These are phyloP conservation scores for Hymenoscyphus linearis DNA, from an alignment of 2,329 filamentous ascomycete species.

Conservation along the genomic window DNA sequence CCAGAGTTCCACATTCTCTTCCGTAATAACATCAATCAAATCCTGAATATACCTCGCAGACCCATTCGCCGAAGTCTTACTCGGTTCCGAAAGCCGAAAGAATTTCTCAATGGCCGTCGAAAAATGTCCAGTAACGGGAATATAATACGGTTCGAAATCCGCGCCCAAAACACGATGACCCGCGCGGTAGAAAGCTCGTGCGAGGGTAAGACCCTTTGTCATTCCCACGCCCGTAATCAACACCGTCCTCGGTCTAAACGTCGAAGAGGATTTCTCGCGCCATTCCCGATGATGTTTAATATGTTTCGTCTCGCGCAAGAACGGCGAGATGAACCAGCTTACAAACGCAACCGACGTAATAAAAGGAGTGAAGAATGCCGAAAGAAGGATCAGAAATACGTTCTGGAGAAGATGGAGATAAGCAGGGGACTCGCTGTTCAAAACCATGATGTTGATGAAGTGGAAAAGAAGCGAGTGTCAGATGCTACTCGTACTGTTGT, in stretches of 20 bases:
- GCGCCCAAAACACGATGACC: slow-evolving; percentile 68
- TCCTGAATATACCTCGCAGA: slow-evolving; percentile 8
- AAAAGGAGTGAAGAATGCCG: slow-evolving; percentile 19
- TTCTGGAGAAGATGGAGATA: slow-evolving; percentile 43
- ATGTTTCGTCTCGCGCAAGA: slow-evolving; percentile 7
- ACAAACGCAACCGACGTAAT: slow-evolving; percentile 17
- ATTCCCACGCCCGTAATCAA: slow-evolving; percentile 72
- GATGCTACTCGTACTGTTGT: too few species aligned
- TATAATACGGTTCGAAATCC: slow-evolving; percentile 45
- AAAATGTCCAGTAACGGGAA: slow-evolving; percentile 22
- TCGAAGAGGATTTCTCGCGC: slow-evolving; percentile 21
- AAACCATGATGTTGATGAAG: slow-evolving; percentile 14
- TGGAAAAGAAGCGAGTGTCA: not conserved
- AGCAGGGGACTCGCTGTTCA: slow-evolving; percentile 16
- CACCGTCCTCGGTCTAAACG: slow-evolving; percentile 41
- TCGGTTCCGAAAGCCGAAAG: slow-evolving; percentile 4
- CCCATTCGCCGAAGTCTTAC: not conserved
- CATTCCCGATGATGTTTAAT: slow-evolving; percentile 14
- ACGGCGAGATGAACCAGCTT: slow-evolving; percentile 9
- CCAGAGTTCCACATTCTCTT: slow-evolving; percentile 10
- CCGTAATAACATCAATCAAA: not conserved
- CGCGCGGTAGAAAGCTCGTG: slow-evolving; percentile 57
- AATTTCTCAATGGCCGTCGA: slow-evolving; percentile 18
- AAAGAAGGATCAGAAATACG: slow-evolving; percentile 36
- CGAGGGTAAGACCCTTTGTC: slow-evolving; percentile 62